Percentiles rank a stretch among this genome's conserved stretches.
Evolutionary conservation across 2,329 filamentous ascomycete genomes (phyloP).

Genomic region (Hymenoscyphus repandus): DNA sequence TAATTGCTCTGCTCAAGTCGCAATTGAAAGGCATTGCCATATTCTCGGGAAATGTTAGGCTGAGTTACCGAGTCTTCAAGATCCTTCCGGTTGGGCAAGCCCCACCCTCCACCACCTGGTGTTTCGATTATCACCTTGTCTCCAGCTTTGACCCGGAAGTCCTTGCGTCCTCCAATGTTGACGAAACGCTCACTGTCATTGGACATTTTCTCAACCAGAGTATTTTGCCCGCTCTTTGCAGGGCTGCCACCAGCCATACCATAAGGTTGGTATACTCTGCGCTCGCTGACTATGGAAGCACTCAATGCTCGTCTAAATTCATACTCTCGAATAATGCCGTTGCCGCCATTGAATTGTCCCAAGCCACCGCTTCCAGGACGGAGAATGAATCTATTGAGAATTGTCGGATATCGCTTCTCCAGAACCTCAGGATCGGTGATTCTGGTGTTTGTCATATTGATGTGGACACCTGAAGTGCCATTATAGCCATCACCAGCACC

Average conservation of each 20-base stretch:
- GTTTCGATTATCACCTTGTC: constrained; percentile 75
- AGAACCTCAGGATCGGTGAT: constrained; percentile 78
- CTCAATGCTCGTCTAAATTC: constrained; percentile 30
- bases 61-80: background rate
- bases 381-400: constrained; percentile 64
- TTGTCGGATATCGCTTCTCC: constrained; percentile 68
- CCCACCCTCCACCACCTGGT: constrained; percentile 77
- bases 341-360: constrained; percentile 62
- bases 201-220: constrained; percentile 30
- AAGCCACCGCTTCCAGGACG: constrained; percentile 55
- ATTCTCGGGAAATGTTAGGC: background rate
- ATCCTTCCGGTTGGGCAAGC: constrained; percentile 28
- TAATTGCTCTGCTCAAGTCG: background rate
- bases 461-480: constrained; percentile 71
- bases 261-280: constrained; percentile 70
- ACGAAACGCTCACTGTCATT: constrained; percentile 56
- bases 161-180: constrained; percentile 76
- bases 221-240: constrained; percentile 44
- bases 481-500: constrained; percentile 69
- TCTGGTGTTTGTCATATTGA: constrained; percentile 81
- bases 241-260: constrained; percentile 73
- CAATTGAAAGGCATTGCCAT: background rate
- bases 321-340: constrained; percentile 71
- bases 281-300: constrained; percentile 45
- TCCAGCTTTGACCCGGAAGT: constrained; percentile 67